phyloP scores from a whole-genome alignment of 495 filamentous ascomycete species.

The Tuber melanosporum region DNA sequence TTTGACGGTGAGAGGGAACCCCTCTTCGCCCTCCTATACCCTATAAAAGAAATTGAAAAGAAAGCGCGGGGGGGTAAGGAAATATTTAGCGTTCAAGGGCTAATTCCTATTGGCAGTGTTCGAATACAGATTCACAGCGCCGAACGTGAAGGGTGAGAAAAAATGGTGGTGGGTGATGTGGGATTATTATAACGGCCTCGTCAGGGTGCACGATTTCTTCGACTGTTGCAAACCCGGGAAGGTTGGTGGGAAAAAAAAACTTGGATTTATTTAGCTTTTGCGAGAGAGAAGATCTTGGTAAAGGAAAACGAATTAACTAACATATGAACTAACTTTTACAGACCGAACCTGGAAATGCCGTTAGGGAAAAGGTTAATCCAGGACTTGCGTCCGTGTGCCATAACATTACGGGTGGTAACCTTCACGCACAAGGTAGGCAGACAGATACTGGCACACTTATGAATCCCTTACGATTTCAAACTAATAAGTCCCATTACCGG shows the following conservation, averaged over 20 bases:
- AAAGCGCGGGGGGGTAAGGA: neutral
- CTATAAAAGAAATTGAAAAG: neutral
- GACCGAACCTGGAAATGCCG: conserved; percentile 64
- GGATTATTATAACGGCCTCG: conserved; percentile 95
- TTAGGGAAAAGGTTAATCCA: conserved; percentile 68
- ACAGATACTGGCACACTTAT: neutral
- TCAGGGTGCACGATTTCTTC: conserved; percentile 91
- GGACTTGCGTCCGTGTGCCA: conserved; percentile 80
- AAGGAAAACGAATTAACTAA: neutral
- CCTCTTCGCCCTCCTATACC: neutral
- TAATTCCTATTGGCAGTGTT: conserved; percentile 57
- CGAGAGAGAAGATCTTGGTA: neutral
- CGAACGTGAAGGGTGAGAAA: conserved; percentile 58
- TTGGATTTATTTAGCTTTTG: neutral
- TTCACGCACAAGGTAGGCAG: conserved; percentile 75
- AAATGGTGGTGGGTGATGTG: conserved; percentile 75
- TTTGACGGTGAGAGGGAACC: conserved; percentile 65
- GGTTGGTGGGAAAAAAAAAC: conserved; percentile 46
- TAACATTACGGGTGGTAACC: conserved; percentile 88
- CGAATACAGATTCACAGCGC: conserved; percentile 67
- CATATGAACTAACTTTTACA: conserved; percentile 1
- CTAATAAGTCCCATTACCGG: conserved; percentile 2
- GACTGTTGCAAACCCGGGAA: conserved; percentile 81
- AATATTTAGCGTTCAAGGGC: conserved; percentile 18
- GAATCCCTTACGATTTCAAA: neutral